Conservation (phyloP, 306 rosid species). For the Abrus precatorius region DNA sequence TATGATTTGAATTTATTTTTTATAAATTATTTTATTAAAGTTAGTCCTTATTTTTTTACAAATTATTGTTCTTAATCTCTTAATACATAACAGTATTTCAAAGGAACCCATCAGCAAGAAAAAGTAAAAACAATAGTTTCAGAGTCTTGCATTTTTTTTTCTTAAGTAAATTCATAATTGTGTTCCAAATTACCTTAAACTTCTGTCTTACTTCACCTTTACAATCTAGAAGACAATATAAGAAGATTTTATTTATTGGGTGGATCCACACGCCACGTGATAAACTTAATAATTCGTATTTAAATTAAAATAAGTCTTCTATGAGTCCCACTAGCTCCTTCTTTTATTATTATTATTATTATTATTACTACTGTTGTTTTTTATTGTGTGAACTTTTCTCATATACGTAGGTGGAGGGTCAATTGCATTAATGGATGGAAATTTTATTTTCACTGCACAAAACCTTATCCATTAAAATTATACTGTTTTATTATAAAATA, state of each 20-base stretch:
- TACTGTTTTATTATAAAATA: not conserved
- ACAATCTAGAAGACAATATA: slow-evolving; percentile 8
- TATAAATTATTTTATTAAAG: no score
- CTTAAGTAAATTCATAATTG: not conserved
- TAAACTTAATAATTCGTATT: not conserved
- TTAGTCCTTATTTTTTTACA: no score
- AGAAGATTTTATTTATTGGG: not conserved
- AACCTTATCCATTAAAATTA: not conserved
- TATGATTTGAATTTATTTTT: no score
- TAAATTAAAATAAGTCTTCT: not conserved
- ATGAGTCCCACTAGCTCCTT: not conserved
- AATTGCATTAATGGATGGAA: not conserved
- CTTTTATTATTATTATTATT: not conserved
- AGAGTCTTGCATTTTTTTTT: slow-evolving; percentile 1
- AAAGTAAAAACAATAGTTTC: no score
- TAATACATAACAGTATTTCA: no score
- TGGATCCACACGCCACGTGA: slow-evolving; percentile 36
- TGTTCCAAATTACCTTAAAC: slow-evolving; percentile 8
- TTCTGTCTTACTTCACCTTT: slow-evolving; percentile 5
- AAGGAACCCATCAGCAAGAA: no score
- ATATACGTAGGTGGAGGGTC: slow-evolving; percentile 5
- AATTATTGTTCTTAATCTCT: no score
- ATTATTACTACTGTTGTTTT: not conserved
- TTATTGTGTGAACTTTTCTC: not conserved
- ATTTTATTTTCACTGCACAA: not conserved